Percentiles rank a stretch among this genome's conserved stretches.
Conservation (phyloP, 2,329 filamentous ascomycete species). For the Alternaria viburni region DNA sequence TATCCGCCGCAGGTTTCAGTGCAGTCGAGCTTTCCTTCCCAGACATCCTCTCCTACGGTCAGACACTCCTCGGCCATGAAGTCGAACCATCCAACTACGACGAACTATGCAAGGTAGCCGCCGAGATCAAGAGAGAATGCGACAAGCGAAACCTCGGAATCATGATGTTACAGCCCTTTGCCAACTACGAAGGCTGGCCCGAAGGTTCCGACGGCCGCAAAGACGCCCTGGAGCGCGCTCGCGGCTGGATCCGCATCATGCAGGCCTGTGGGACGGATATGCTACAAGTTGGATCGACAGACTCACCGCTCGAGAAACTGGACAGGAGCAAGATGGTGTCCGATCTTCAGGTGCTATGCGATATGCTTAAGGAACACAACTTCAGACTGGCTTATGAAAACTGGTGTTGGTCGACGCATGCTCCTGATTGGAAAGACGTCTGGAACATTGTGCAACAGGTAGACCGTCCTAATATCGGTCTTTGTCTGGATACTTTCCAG, state of each 20-base stretch:
- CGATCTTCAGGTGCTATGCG: constrained; percentile 66
- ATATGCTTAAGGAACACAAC: constrained; percentile 61
- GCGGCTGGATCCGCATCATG: constrained; percentile 76
- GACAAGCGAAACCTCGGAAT: constrained; percentile 63
- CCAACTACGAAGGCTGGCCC: constrained; percentile 78
- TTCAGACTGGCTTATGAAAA: constrained; percentile 78
- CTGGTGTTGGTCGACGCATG: constrained; percentile 73
- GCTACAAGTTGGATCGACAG: constrained; percentile 70
- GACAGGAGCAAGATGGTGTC: constrained; percentile 60
- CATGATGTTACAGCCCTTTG: constrained; percentile 77
- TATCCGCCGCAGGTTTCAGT: constrained; percentile 69
- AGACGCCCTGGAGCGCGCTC: constrained; percentile 67
- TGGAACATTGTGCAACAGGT: constrained; percentile 72
- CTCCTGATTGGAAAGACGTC: constrained; percentile 70
- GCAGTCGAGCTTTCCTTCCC: constrained; percentile 78
- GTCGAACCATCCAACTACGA: constrained; percentile 66
- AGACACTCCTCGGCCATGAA: constrained; percentile 56
- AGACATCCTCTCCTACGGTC: constrained; percentile 70
- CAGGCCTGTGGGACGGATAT: constrained; percentile 71
- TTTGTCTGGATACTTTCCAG: constrained; percentile 82
- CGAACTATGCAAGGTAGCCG: constrained; percentile 61
- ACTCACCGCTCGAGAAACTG: constrained; percentile 63
- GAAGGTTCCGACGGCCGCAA: constrained; percentile 62
- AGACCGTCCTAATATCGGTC: constrained; percentile 69
- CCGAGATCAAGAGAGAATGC: constrained; percentile 62